Evolutionary conservation across 1,284 basidiomycete genomes (phyloP).

Genomic region (Cryptococcus sp.): DNA sequence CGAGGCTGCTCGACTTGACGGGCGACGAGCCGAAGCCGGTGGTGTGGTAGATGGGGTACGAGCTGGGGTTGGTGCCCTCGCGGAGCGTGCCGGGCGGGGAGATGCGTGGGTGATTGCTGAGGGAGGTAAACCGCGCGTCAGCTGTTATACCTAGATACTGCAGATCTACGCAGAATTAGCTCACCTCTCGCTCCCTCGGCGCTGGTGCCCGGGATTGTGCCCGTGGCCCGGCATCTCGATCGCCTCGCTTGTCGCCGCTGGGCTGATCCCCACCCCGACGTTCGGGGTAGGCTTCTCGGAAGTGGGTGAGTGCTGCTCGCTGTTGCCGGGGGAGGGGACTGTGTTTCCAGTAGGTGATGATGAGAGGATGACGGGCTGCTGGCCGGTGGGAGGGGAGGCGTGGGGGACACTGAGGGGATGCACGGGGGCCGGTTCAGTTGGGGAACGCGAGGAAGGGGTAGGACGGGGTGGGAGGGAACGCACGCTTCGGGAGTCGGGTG

Average conservation of each 20-base stretch:
- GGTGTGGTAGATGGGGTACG: slow-evolving; percentile 41
- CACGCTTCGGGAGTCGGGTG: slow-evolving; percentile 94
- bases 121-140: not conserved
- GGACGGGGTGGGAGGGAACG: slow-evolving; percentile 40
- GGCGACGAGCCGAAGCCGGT: slow-evolving; percentile 40
- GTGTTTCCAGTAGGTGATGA: slow-evolving; percentile 42
- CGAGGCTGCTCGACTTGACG: slow-evolving; percentile 46
- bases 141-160: not conserved
- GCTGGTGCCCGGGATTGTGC: slow-evolving; percentile 19
- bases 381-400: slow-evolving; percentile 41
- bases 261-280: slow-evolving; percentile 44
- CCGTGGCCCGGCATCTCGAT: slow-evolving; percentile 34
- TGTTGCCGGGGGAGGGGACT: slow-evolving; percentile 18
- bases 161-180: not conserved
- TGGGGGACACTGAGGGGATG: slow-evolving; percentile 41
- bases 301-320: slow-evolving; percentile 17
- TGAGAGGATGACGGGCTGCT: slow-evolving; percentile 31
- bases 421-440: not conserved
- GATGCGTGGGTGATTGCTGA: slow-evolving; percentile 30
- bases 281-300: slow-evolving; percentile 16
- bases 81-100: slow-evolving; percentile 42
- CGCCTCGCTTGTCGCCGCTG: slow-evolving; percentile 36
- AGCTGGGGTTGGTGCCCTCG: slow-evolving; percentile 31
- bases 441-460: not conserved
- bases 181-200: slow-evolving; percentile 43